phyloP scores from a whole-genome alignment of 108 stramenopile species.

The Nannochloropsis gaditana region DNA sequence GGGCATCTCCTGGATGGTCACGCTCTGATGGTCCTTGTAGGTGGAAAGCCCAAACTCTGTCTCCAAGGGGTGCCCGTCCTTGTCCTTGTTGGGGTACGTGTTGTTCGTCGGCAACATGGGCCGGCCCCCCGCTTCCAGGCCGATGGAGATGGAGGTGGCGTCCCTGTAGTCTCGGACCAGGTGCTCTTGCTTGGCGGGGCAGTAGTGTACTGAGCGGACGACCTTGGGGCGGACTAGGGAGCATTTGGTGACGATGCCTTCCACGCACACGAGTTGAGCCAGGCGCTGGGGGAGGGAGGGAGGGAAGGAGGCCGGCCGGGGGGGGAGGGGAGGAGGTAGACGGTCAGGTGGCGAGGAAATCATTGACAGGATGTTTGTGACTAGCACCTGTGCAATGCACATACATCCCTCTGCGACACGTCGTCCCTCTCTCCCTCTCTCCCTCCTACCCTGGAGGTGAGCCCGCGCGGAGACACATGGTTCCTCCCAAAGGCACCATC shows the following conservation, averaged over 20 bases:
- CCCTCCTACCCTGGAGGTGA: constrained; percentile 20
- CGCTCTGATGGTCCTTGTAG: constrained; percentile 94
- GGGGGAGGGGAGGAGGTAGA: constrained; percentile 43
- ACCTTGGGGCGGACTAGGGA: constrained; percentile 94
- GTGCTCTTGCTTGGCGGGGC: constrained; percentile 74
- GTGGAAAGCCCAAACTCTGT: constrained; percentile 88
- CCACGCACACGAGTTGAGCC: constrained; percentile 70
- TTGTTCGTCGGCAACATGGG: constrained; percentile 61
- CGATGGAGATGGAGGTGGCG: constrained; percentile 86
- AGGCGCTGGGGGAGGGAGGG: constrained; percentile 28
- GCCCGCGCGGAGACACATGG: constrained; percentile 47
- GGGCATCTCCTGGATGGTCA: constrained; percentile 89
- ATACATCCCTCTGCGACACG: neutral
- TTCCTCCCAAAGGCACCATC: constrained; percentile 54
- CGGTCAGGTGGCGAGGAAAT: constrained; percentile 8
- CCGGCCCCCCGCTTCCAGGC: constrained; percentile 67
- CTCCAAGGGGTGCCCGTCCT: constrained; percentile 80
- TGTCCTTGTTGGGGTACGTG: constrained; percentile 81
- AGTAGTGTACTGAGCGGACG: constrained; percentile 90
- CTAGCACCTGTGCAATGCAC: neutral
- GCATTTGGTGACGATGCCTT: constrained; percentile 96
- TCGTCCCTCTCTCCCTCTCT: neutral
- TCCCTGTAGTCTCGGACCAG: constrained; percentile 79
- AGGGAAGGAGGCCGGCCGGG: constrained; percentile 49
- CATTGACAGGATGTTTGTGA: neutral